These are phyloP conservation scores for Metarhizium robertsii DNA, from an alignment of 2,329 filamentous ascomycete genomes.

Conservation along the genomic window DNA sequence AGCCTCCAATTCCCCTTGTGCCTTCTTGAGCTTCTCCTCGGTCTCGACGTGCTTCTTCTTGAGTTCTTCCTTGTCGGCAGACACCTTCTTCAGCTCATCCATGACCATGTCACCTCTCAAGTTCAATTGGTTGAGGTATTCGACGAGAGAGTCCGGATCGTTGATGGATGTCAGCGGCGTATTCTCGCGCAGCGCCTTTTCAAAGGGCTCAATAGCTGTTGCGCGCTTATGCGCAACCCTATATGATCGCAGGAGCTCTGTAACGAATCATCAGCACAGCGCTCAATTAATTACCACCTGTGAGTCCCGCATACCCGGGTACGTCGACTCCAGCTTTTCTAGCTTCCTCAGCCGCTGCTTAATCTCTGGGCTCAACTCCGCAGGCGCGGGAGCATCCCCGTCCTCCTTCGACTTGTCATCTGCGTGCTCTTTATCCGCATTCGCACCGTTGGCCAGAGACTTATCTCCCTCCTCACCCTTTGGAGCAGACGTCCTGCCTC, in stretches of 20 bases:
- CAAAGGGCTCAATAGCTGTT: slow-evolving; percentile 84
- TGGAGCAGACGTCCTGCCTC: slow-evolving; percentile 8
- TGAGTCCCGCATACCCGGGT: slow-evolving; percentile 53
- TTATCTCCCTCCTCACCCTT: slow-evolving; percentile 15
- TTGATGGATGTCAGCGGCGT: slow-evolving; percentile 83
- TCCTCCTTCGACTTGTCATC: slow-evolving; percentile 6
- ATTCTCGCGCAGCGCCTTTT: slow-evolving; percentile 81
- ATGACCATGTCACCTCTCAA: slow-evolving; percentile 86
- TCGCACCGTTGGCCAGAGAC: slow-evolving; percentile 10
- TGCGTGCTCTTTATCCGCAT: slow-evolving; percentile 12
- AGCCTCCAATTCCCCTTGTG: slow-evolving; percentile 54
- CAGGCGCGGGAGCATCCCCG: slow-evolving; percentile 6
- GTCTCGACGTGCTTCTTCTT: slow-evolving; percentile 68
- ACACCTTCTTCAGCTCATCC: slow-evolving; percentile 83
- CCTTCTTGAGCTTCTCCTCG: slow-evolving; percentile 51
- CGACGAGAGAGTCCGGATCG: slow-evolving; percentile 74
- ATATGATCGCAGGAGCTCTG: slow-evolving; percentile 85
- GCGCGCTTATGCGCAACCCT: slow-evolving; percentile 82
- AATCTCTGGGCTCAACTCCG: slow-evolving; percentile 65
- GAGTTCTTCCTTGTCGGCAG: slow-evolving; percentile 68
- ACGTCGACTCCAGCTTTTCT: slow-evolving; percentile 82
- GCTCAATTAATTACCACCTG: slow-evolving; percentile 2
- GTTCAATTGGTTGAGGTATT: slow-evolving; percentile 83
- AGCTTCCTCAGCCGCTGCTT: slow-evolving; percentile 69
- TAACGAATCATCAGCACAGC: background rate